A percentile compares a stretch with the other conserved stretches of the same genome.
Conservation (phyloP, 139 green algal species). For the Chlamydomonas schloesseri region DNA sequence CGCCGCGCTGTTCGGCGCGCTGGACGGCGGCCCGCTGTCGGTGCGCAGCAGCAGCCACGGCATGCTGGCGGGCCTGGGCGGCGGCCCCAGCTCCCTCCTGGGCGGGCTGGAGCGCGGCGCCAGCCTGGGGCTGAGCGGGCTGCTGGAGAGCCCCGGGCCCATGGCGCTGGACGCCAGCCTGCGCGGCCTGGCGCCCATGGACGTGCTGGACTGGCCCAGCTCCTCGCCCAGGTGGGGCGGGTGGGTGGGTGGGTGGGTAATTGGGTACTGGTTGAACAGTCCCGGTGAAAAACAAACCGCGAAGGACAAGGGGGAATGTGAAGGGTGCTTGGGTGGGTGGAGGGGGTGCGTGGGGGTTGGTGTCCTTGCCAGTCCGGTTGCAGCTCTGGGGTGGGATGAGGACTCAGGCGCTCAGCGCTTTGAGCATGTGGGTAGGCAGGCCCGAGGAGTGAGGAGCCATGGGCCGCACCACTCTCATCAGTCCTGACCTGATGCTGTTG, state of each 20-base stretch:
- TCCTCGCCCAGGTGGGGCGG: constrained; percentile 25
- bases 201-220: constrained; percentile 33
- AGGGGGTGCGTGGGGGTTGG: no score
- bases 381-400: no score
- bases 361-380: no score
- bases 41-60: constrained; percentile 35
- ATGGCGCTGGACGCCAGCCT: neutral
- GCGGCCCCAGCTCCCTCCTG: neutral
- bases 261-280: no score
- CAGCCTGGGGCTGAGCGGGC: neutral
- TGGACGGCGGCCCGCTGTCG: constrained; percentile 31
- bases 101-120: constrained; percentile 3
- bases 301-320: no score
- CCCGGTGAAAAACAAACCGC: no score
- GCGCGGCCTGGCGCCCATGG: constrained; percentile 28
- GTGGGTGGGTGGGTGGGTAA: neutral
- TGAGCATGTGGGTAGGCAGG: no score
- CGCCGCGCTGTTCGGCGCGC: constrained; percentile 11
- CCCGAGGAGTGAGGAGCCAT: no score
- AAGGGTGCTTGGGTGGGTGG: no score
- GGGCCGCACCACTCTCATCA: no score
- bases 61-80: constrained; percentile 5
- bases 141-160: constrained; percentile 4
- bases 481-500: no score
- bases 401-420: no score